Conservation (phyloP, 306 rosid genomes). For the Quercus gilva region DNA sequence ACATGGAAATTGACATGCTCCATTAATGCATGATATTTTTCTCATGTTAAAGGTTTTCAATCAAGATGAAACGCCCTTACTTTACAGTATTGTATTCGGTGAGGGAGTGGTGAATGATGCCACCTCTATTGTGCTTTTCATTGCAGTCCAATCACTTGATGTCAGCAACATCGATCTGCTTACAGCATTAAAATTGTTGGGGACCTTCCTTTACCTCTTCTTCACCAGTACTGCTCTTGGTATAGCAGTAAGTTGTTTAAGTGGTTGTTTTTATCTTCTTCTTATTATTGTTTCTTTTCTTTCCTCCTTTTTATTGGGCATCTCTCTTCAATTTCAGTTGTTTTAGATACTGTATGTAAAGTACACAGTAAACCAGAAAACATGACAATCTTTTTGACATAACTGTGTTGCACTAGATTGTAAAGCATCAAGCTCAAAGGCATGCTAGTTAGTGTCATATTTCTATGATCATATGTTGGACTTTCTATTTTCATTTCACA, state of each 20-base stretch:
- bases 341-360: not conserved
- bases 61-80: slow-evolving; percentile 83
- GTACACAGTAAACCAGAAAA: not conserved
- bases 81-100: slow-evolving; percentile 60
- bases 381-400: not conserved
- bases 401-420: not conserved
- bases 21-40: slow-evolving; percentile 17
- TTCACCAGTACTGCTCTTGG: slow-evolving; percentile 75
- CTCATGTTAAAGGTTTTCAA: slow-evolving; percentile 58
- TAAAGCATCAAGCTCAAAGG: not conserved
- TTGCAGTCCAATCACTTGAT: slow-evolving; percentile 65
- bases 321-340: not conserved
- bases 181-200: slow-evolving; percentile 57
- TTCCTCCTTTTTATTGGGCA: too few relatives aligned
- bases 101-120: slow-evolving; percentile 92
- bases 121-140: slow-evolving; percentile 74
- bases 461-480: too few relatives aligned
- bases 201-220: slow-evolving; percentile 80
- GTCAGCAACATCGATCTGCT: slow-evolving; percentile 30
- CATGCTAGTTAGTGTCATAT: not conserved
- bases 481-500: too few relatives aligned
- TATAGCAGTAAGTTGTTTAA: slow-evolving; percentile 44
- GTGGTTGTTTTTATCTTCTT: not conserved
- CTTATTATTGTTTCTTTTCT: not conserved
- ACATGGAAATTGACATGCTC: not conserved